Evolutionary conservation across 768 basidiomycete species (phyloP).

Genomic region (Daedaleopsis nitida): DNA sequence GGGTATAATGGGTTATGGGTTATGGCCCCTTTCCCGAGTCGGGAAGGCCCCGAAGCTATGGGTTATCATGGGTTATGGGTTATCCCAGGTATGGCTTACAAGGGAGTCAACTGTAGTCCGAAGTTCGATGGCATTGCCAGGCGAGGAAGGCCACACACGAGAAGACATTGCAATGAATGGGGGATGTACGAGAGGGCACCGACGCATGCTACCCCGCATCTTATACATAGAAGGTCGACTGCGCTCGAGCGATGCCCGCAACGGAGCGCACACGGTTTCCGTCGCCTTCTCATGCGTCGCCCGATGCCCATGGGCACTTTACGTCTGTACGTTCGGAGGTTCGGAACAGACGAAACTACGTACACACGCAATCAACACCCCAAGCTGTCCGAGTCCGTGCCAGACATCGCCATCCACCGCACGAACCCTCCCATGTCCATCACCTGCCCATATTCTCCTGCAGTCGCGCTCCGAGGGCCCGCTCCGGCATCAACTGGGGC

Average conservation of each 20-base stretch:
- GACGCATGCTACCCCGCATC: neutral
- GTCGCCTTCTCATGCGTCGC: neutral
- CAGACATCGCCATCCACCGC: constrained; percentile 16
- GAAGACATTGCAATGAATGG: neutral
- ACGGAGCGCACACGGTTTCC: neutral
- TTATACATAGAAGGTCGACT: neutral
- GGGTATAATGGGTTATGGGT: too few species aligned
- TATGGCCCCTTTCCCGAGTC: too few species aligned
- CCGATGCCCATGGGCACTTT: neutral
- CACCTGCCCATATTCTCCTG: constrained; percentile 43
- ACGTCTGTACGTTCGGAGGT: neutral
- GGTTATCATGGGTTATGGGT: too few species aligned
- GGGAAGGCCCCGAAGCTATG: too few species aligned
- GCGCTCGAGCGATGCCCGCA: neutral
- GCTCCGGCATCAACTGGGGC: neutral
- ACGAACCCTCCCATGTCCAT: constrained; percentile 32
- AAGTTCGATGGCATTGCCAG: too few species aligned
- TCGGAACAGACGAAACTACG: neutral
- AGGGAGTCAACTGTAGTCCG: too few species aligned
- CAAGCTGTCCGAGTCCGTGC: neutral
- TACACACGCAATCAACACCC: neutral
- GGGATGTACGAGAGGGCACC: too few species aligned
- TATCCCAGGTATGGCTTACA: too few species aligned
- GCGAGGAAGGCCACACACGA: neutral
- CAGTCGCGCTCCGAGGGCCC: neutral